Conservation (phyloP, 805 yeast genomes). For the Wickerhamiella spandovensis region DNA sequence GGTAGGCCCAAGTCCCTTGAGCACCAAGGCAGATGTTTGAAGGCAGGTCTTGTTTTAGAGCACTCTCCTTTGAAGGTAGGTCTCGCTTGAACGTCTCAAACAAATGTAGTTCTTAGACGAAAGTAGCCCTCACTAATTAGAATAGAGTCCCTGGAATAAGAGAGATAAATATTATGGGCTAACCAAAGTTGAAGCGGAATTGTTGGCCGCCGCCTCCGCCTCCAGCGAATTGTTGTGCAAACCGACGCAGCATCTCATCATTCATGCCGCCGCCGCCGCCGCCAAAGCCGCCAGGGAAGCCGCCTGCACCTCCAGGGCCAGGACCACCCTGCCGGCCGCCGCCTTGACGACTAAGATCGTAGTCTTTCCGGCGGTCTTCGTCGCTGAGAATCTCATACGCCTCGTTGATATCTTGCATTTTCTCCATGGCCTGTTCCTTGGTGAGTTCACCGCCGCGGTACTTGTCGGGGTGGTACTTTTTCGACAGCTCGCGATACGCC, state of each 20-base stretch:
- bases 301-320: constrained; percentile 3
- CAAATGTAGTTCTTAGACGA: too few relatives aligned
- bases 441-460: constrained; percentile 49
- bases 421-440: constrained; percentile 56
- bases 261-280: constrained; percentile 2
- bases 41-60: too few relatives aligned
- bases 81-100: too few relatives aligned
- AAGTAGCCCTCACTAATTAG: too few relatives aligned
- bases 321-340: background rate
- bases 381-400: constrained; percentile 80
- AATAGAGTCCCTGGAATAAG: too few relatives aligned
- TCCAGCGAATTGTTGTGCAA: background rate
- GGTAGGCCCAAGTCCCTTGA: too few relatives aligned
- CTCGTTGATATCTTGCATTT: constrained; percentile 85
- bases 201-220: background rate
- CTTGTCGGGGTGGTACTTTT: constrained; percentile 86
- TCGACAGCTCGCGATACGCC: constrained; percentile 67
- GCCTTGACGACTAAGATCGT: constrained; percentile 32
- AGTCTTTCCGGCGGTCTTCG: constrained; percentile 46
- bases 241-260: background rate
- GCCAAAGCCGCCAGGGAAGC: background rate
- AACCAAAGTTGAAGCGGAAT: background rate
- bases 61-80: too few relatives aligned
- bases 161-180: background rate
- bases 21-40: too few relatives aligned